Percentiles rank a stretch among this genome's conserved stretches.
Conservation (phyloP, 139 green algal genomes). For the Cymbomonas tetramitiformis region DNA sequence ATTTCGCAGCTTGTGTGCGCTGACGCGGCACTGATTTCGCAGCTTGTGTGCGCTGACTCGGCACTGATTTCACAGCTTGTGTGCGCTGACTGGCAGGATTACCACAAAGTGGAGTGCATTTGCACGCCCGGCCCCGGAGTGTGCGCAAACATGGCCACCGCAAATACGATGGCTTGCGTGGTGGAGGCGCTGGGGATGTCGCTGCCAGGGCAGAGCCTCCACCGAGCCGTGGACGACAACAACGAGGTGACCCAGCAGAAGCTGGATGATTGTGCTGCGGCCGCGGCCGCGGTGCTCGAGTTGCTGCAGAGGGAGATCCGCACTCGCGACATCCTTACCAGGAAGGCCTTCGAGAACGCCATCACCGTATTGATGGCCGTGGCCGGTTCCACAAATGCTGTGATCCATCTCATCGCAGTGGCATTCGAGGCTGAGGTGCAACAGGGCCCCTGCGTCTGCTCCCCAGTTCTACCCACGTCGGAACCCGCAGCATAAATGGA, state of each 20-base stretch:
- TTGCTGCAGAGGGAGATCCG: conserved; percentile 68
- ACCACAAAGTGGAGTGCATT: too few species aligned
- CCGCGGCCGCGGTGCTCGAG: conserved; percentile 38
- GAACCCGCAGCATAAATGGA: too few species aligned
- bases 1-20: conserved; percentile 8
- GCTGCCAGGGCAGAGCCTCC: conserved; percentile 80
- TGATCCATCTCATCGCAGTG: conserved; percentile 45
- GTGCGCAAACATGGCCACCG: conserved; percentile 99
- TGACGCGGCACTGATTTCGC: too few species aligned
- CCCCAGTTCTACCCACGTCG: too few species aligned
- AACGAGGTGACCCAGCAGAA: conserved; percentile 64
- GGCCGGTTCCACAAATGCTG: conserved; percentile 88
- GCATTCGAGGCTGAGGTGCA: too few species aligned
- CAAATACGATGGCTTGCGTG: conserved; percentile 94
- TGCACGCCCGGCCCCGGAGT: too few species aligned
- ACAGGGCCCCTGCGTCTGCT: too few species aligned
- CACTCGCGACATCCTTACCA: conserved; percentile 91
- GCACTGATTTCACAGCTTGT: too few species aligned
- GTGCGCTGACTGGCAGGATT: too few species aligned
- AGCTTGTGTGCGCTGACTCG: too few species aligned
- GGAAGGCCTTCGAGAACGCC: conserved; percentile 85
- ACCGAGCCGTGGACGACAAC: conserved; percentile 86
- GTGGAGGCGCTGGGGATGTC: conserved; percentile 94
- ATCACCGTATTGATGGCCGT: conserved; percentile 79
- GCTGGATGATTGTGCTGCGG: conserved; percentile 75